A percentile compares a stretch with the other conserved stretches of the same genome.
Evolutionary conservation across 2,329 filamentous ascomycete species (phyloP).

Genomic region (Hymenoscyphus albidus): DNA sequence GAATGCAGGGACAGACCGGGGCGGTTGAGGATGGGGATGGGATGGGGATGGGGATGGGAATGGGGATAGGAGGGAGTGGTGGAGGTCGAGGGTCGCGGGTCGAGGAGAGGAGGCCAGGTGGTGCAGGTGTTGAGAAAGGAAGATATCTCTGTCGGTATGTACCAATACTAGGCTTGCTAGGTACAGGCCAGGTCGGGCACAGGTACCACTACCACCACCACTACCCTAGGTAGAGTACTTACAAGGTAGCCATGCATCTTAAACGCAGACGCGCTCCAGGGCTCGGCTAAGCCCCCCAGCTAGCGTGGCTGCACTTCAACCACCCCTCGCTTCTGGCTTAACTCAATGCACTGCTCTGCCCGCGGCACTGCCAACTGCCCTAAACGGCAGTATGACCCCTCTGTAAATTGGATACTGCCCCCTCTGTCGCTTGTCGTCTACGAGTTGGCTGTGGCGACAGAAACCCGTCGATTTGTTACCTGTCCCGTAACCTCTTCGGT

Average conservation of each 20-base stretch:
- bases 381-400: neutral
- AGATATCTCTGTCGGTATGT: neutral
- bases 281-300: too few relatives aligned
- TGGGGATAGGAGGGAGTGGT: too few relatives aligned
- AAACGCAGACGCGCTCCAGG: too few relatives aligned
- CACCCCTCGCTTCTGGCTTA: neutral
- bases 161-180: too few relatives aligned
- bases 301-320: neutral
- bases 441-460: neutral
- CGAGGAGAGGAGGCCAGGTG: neutral
- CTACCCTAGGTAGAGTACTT: too few relatives aligned
- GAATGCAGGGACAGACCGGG: too few relatives aligned
- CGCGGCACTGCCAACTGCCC: neutral
- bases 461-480: neutral
- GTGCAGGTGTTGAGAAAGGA: neutral
- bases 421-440: neutral
- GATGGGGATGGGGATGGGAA: too few relatives aligned
- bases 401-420: too few relatives aligned
- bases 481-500: neutral
- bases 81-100: neutral
- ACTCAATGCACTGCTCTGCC: neutral
- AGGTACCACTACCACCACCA: too few relatives aligned
- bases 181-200: too few relatives aligned
- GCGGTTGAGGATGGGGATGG: too few relatives aligned
- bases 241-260: neutral